Conservation (phyloP, 2,329 filamentous ascomycete genomes). For the Fusarium compactum region DNA sequence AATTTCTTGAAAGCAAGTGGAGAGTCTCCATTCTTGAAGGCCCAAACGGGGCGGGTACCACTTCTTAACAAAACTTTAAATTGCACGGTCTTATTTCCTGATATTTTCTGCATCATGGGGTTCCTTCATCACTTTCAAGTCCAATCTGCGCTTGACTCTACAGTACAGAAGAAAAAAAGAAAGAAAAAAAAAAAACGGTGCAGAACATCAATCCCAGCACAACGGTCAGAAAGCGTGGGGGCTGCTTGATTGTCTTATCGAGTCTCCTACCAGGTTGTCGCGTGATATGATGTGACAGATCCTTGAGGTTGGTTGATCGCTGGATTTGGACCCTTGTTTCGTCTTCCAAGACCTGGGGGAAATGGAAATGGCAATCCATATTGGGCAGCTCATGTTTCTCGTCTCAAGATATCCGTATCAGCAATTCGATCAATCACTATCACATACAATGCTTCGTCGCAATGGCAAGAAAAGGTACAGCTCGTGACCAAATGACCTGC, state of each 20-base stretch:
- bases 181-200: background rate
- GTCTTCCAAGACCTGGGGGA: constrained; percentile 39
- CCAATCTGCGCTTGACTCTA: background rate
- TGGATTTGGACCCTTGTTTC: constrained; percentile 36
- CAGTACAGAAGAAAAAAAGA: background rate
- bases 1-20: background rate
- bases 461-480: background rate
- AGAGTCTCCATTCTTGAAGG: background rate
- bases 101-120: constrained; percentile 5
- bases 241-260: constrained; percentile 35
- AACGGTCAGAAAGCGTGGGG: constrained; percentile 32
- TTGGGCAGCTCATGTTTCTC: constrained; percentile 29
- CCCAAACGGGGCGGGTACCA: constrained; percentile 8
- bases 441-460: background rate
- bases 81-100: constrained; percentile 10
- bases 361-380: constrained; percentile 32
- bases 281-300: constrained; percentile 39
- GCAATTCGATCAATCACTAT: constrained; percentile 7
- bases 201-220: constrained; percentile 36
- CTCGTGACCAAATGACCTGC: background rate
- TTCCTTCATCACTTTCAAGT: constrained; percentile 3
- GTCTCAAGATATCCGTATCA: constrained; percentile 36
- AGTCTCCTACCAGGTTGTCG: constrained; percentile 39
- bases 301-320: constrained; percentile 9
- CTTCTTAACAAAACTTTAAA: constrained; percentile 12